These are phyloP conservation scores for Salix koriyanagi DNA, from an alignment of 345 rosid genomes.

Conservation along the genomic window DNA sequence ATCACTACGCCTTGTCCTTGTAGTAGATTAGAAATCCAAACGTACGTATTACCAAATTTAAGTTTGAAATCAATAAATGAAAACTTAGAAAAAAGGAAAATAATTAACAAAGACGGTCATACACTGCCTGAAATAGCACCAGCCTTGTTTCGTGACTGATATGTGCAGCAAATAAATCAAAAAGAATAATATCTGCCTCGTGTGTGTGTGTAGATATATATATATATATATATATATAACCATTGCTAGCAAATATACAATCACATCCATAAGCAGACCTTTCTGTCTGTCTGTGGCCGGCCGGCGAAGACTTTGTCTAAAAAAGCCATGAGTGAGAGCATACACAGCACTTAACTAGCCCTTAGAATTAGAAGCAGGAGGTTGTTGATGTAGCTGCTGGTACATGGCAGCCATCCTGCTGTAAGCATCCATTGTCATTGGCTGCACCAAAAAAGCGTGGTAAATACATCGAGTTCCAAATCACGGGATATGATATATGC, in stretches of 20 bases:
- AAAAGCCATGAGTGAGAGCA: neutral
- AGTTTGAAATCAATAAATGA: neutral
- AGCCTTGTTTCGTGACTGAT: neutral
- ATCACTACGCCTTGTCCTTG: neutral
- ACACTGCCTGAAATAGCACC: neutral
- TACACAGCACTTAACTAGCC: constrained; percentile 16
- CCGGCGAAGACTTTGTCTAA: neutral
- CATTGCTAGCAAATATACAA: neutral
- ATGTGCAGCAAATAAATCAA: neutral
- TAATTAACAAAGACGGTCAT: neutral
- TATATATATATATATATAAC: neutral
- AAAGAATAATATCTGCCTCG: neutral
- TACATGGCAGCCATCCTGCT: constrained; percentile 75
- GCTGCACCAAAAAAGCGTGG: constrained; percentile 34
- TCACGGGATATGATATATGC: too few relatives aligned
- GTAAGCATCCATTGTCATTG: constrained; percentile 74
- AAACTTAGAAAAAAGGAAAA: neutral
- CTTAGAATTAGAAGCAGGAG: constrained; percentile 49
- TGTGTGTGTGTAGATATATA: too few relatives aligned
- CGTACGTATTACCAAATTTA: neutral
- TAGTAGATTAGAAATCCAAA: neutral
- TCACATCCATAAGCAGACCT: neutral
- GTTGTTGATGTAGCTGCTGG: constrained; percentile 72
- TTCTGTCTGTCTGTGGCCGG: neutral
- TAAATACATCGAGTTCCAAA: too few relatives aligned